Conservation (phyloP, 202 grass and related monocot genomes). For the Bolboschoenoplectus hybrid region DNA sequence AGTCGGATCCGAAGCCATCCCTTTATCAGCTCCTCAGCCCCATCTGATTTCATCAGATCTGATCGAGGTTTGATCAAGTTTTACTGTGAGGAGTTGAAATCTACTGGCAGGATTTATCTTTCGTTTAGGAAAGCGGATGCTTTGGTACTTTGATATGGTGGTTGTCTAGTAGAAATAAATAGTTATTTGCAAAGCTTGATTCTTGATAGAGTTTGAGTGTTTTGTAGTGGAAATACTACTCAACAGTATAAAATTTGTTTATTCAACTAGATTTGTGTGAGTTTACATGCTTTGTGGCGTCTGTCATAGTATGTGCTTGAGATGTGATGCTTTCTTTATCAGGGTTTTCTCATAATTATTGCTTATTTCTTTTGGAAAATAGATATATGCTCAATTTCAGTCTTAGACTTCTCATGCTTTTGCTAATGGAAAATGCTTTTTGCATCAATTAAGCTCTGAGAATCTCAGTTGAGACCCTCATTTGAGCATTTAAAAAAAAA, state of each 20-base stretch:
- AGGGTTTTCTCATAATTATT: neutral
- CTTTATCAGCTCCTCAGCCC: slow-evolving; percentile 41
- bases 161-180: slow-evolving; percentile 24
- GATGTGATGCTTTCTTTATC: neutral
- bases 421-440: too few relatives aligned
- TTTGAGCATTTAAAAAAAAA: neutral
- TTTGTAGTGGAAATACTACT: neutral
- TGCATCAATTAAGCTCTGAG: neutral
- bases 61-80: neutral
- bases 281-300: neutral
- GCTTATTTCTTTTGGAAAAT: neutral
- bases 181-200: neutral
- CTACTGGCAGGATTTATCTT: slow-evolving; percentile 8
- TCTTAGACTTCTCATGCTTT: neutral
- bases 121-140: neutral
- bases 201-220: slow-evolving; percentile 3
- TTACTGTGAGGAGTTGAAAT: slow-evolving; percentile 26
- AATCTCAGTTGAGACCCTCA: neutral
- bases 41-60: slow-evolving; percentile 30
- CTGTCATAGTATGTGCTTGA: neutral
- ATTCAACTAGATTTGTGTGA: slow-evolving; percentile 2
- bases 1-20: slow-evolving; percentile 41
- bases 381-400: neutral
- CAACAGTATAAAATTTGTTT: neutral
- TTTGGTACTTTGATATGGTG: neutral